These are phyloP conservation scores for Amanita jacksonii DNA, from an alignment of 768 basidiomycete genomes.

Conservation along the genomic window DNA sequence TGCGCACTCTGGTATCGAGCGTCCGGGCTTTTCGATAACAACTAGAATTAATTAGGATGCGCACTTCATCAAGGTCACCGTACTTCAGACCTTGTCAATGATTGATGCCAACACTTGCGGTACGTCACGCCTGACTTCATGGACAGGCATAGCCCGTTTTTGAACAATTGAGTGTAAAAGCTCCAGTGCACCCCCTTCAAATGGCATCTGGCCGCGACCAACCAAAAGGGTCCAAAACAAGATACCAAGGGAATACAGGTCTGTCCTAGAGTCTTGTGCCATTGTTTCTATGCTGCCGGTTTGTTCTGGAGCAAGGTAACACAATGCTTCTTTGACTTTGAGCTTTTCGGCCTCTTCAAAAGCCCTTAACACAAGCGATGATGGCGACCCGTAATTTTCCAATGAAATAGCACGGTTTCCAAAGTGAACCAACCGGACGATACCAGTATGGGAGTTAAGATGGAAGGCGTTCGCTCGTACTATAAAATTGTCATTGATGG, in stretches of 20 bases:
- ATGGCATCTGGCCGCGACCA: conserved; percentile 54
- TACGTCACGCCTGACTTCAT: conserved; percentile 64
- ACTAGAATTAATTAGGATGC: conserved; percentile 23
- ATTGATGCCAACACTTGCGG: conserved; percentile 64
- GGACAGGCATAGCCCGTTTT: conserved; percentile 65
- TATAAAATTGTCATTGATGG: conserved; percentile 14
- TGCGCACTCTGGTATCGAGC: conserved; percentile 62
- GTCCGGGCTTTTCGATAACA: conserved; percentile 62
- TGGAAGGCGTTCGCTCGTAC: conserved; percentile 74
- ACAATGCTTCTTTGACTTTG: conserved; percentile 67
- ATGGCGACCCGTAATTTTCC: conserved; percentile 64
- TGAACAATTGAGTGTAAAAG: conserved; percentile 64
- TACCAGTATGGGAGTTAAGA: conserved; percentile 57
- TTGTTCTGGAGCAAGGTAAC: conserved; percentile 70
- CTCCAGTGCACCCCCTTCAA: conserved; percentile 53
- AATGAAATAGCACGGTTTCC: conserved; percentile 67
- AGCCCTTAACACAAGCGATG: conserved; percentile 52
- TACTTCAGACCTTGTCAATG: conserved; percentile 46
- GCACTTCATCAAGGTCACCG: not conserved
- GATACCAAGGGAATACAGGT: conserved; percentile 65
- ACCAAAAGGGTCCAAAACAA: conserved; percentile 71
- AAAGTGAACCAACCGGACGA: conserved; percentile 64
- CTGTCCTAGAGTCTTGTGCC: conserved; percentile 64
- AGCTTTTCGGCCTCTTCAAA: conserved; percentile 54
- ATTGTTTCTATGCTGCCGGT: conserved; percentile 66